These are phyloP conservation scores for Cyanidium caldarium DNA, from an alignment of 23 red algal genomes.

Conservation along the genomic window DNA sequence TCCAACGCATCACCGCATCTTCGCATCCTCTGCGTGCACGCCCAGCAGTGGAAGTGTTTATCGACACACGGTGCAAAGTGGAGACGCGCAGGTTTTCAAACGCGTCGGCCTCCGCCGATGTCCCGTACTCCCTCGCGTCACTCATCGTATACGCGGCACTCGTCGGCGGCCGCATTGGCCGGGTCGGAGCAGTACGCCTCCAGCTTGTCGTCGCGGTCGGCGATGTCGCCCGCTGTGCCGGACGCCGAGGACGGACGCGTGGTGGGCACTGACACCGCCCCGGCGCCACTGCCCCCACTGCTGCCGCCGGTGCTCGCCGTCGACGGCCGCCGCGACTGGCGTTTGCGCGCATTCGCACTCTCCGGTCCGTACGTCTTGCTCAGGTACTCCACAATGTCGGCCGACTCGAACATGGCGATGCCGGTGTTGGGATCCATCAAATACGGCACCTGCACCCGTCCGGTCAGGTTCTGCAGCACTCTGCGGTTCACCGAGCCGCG, in stretches of 20 bases:
- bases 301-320: not conserved
- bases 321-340: constrained; percentile 16
- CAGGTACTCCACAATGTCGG: constrained; percentile 79
- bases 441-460: constrained; percentile 86
- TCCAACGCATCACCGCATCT: too few relatives aligned
- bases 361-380: constrained; percentile 39
- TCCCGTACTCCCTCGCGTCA: too few relatives aligned
- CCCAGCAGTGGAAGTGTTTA: too few relatives aligned
- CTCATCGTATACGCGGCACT: constrained; percentile 37
- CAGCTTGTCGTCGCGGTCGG: constrained; percentile 25
- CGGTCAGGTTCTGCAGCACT: constrained; percentile 27
- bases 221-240: constrained; percentile 15
- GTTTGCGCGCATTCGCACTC: constrained; percentile 4
- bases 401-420: constrained; percentile 75
- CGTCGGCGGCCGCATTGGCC: constrained; percentile 40
- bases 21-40: too few relatives aligned
- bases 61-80: too few relatives aligned
- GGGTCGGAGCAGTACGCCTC: constrained; percentile 50
- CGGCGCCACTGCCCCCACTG: not conserved
- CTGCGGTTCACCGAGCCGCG: constrained; percentile 49
- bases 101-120: too few relatives aligned
- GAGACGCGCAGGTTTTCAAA: too few relatives aligned
- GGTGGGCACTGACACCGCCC: not conserved
- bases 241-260: not conserved
- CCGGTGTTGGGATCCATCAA: constrained; percentile 74